Conservation (phyloP, 805 yeast genomes). For the Suhomyces canberraensis region DNA sequence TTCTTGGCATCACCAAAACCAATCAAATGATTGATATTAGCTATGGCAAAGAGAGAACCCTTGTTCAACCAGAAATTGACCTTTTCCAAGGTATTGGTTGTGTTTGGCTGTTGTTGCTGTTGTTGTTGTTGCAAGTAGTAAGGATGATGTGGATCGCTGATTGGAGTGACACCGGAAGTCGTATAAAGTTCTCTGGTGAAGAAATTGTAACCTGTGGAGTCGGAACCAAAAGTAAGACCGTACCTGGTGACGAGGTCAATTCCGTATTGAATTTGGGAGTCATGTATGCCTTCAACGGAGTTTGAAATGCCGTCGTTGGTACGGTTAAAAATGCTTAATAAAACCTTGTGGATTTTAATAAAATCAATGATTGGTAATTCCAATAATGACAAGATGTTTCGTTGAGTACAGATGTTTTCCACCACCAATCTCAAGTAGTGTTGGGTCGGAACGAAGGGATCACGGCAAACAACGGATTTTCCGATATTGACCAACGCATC, state of each 20-base stretch:
- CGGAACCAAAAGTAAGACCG: slow-evolving; percentile 65
- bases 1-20: slow-evolving; percentile 76
- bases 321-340: slow-evolving; percentile 45
- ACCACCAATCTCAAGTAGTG: slow-evolving; percentile 75
- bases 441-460: slow-evolving; percentile 80
- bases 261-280: slow-evolving; percentile 50
- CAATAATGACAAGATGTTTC: slow-evolving; percentile 55
- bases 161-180: slow-evolving; percentile 25
- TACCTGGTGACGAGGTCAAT: slow-evolving; percentile 61
- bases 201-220: slow-evolving; percentile 59
- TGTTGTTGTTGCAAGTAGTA: slow-evolving; percentile 27
- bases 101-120: slow-evolving; percentile 11
- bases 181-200: slow-evolving; percentile 46
- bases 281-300: slow-evolving; percentile 29
- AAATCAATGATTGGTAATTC: slow-evolving; percentile 61
- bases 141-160: slow-evolving; percentile 32
- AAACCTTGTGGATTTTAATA: slow-evolving; percentile 65
- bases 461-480: slow-evolving; percentile 73
- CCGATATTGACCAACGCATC: slow-evolving; percentile 81
- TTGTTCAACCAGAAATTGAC: slow-evolving; percentile 74
- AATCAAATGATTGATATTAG: slow-evolving; percentile 69
- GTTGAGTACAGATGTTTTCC: slow-evolving; percentile 69
- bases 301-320: slow-evolving; percentile 9
- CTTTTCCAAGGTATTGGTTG: slow-evolving; percentile 40
- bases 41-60: slow-evolving; percentile 70